These are phyloP conservation scores for Hypoxylon crocopeplum DNA, from an alignment of 495 filamentous ascomycete species.

Conservation along the genomic window DNA sequence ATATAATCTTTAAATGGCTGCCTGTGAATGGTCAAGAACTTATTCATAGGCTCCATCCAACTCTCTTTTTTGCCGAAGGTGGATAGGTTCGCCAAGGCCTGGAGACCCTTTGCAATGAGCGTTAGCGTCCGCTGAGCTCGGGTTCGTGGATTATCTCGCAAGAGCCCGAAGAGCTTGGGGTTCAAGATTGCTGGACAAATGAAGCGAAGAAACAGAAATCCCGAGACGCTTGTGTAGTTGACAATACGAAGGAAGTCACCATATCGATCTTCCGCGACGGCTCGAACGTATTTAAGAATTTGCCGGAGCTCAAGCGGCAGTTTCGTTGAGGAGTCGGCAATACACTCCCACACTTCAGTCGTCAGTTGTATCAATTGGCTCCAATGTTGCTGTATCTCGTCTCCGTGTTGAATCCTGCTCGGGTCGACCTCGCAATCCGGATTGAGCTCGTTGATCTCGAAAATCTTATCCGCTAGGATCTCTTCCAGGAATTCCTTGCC, in stretches of 20 bases:
- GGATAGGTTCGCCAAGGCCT: conserved; percentile 91
- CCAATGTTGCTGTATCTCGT: conserved; percentile 88
- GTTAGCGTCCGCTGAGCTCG: conserved; percentile 91
- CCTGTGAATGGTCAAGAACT: conserved; percentile 66
- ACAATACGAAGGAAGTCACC: conserved; percentile 95
- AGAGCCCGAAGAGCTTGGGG: conserved; percentile 91
- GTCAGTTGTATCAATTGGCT: conserved; percentile 75
- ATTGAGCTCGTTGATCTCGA: conserved; percentile 86
- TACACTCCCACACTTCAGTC: conserved; percentile 83
- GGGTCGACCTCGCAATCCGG: conserved; percentile 96
- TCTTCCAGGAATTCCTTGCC: conserved; percentile 94
- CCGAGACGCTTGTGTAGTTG: conserved; percentile 93
- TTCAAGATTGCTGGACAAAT: conserved; percentile 96
- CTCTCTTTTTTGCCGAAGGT: conserved; percentile 93
- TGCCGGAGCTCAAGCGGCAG: conserved; percentile 86
- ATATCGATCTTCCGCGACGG: conserved; percentile 95
- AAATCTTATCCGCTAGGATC: conserved; percentile 81
- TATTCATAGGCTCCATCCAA: conserved; percentile 99
- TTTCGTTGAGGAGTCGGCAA: conserved; percentile 70
- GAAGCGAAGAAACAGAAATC: conserved; percentile 95
- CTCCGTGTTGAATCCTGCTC: conserved; percentile 68
- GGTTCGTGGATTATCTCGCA: conserved; percentile 84
- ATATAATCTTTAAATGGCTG: conserved; percentile 87
- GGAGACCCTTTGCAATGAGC: conserved; percentile 93
- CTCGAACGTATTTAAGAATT: conserved; percentile 90